These are phyloP conservation scores for Rhodofomes roseus DNA, from an alignment of 1,284 basidiomycete species.

Conservation along the genomic window DNA sequence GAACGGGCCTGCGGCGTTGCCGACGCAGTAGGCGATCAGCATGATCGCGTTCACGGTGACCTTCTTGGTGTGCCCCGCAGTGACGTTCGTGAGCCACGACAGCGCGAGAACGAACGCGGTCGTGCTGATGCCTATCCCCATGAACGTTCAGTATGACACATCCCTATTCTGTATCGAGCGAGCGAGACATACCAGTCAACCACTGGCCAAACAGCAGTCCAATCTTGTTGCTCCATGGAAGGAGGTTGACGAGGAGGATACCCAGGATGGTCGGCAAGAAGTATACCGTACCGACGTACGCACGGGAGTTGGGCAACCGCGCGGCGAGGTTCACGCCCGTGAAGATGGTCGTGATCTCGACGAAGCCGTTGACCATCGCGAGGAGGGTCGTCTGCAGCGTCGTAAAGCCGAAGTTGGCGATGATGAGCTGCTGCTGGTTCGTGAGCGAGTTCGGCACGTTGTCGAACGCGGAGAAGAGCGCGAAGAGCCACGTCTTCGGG, in stretches of 20 bases:
- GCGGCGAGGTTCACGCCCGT: conserved; percentile 58
- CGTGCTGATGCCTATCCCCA: conserved; percentile 52
- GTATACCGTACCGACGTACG: conserved; percentile 58
- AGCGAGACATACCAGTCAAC: conserved; percentile 50
- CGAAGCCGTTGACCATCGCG: conserved; percentile 60
- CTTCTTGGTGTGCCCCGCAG: conserved; percentile 73
- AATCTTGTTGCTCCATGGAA: conserved; percentile 61
- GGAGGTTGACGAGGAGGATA: conserved; percentile 55
- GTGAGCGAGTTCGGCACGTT: conserved; percentile 71
- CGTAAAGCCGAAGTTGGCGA: conserved; percentile 66
- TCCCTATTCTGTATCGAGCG: not conserved
- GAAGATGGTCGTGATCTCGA: conserved; percentile 67
- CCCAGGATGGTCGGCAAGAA: conserved; percentile 63
- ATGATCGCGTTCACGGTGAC: conserved; percentile 66
- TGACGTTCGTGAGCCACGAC: conserved; percentile 66
- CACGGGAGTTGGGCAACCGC: conserved; percentile 51
- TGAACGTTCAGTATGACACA: not conserved
- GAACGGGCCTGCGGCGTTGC: conserved; percentile 66
- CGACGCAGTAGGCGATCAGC: conserved; percentile 68
- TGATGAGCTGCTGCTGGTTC: conserved; percentile 67
- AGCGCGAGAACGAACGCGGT: conserved; percentile 68
- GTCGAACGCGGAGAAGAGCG: conserved; percentile 57
- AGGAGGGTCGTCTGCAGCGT: conserved; percentile 65
- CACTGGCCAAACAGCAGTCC: conserved; percentile 60
- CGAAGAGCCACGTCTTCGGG: conserved; percentile 71